Conservation (phyloP, 129 eudicot genomes). For the Ambrosia trifida region DNA sequence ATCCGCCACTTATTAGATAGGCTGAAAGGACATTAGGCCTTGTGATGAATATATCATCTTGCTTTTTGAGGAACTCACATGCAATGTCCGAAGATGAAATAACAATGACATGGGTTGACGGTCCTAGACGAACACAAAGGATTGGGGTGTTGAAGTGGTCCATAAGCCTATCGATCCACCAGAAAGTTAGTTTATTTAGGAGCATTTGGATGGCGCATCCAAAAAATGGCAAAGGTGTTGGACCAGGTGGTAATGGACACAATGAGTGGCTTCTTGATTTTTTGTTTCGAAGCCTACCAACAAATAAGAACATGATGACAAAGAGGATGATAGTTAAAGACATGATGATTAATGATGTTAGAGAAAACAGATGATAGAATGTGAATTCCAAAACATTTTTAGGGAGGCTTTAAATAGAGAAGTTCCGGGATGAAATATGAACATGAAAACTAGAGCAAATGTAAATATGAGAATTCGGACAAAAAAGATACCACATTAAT, state of each 20-base stretch:
- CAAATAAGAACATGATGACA: not conserved
- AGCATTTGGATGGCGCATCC: conserved; percentile 34
- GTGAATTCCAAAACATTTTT: conserved; percentile 10
- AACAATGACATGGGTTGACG: not conserved
- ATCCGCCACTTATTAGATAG: conserved; percentile 24
- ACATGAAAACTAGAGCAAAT: no score
- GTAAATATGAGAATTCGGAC: no score
- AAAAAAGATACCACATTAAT: no score
- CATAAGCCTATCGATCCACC: conserved; percentile 40
- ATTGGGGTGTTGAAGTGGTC: no score
- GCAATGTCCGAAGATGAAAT: conserved; percentile 38
- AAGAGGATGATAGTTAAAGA: not conserved
- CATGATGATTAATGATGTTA: not conserved
- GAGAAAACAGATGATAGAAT: not conserved
- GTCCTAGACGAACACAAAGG: no score
- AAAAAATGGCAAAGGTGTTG: conserved; percentile 34
- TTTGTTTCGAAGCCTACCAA: no score
- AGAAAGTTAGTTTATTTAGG: conserved; percentile 23
- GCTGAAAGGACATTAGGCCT: conserved; percentile 36
- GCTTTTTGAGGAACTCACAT: conserved; percentile 35
- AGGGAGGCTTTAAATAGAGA: not conserved
- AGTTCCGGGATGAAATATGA: no score
- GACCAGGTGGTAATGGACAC: conserved; percentile 45
- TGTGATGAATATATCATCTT: conserved; percentile 38
- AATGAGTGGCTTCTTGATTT: not conserved